Base-by-base conservation (phyloP, 1,139 yeast genomes). In the Suhomyces guaymorum region DNA sequence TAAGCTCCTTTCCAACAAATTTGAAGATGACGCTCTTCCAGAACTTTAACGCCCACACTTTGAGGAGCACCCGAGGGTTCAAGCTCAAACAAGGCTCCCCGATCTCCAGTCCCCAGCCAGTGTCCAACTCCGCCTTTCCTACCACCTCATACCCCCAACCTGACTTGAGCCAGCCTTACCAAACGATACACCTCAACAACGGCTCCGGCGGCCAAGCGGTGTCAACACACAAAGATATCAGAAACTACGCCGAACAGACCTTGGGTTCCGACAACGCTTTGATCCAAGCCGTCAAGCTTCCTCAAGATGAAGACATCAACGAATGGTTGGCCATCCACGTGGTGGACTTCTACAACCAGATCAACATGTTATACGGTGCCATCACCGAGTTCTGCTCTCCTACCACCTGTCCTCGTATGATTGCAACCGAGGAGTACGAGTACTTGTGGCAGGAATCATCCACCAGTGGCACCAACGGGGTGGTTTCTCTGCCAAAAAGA, bases 271-370 rank as follows among this genome's bases (percentile, higher is more conserved):
- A 92, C 30, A 83, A 92, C 26, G 89, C 89, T 1, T 70, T 92
- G 47, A 83, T 86, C 24, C 95, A 89, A 59, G 98, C 97, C 0
- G 97, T 92, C 14, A 83, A 84, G 53, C 69, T 94, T 24, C 99
- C 99, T 12, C 85, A 79, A 47, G 98, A 94, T 44, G 98, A 92
- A 58, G 95, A 88, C 52, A 56, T 80, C 34, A 83, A 85, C 51
- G 98, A 92, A 61, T 92, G 99, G 99, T 66, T 92, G 35, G 98
- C 98, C 0, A 95, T 90, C 12, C 96, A 92, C 55, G 84, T 82
- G 23, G 92, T 82, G 12, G 90, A 84, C 57, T 92, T 92, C 56
- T 92, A 86, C 64, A 90, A 90, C 57, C 99, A 92, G 59, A 83
- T 90, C 52, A 92, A 92, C 61, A 92, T 92, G 98, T 70, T 92